Evolutionary conservation across 2,329 filamentous ascomycete species (phyloP).

Genomic region (Colletotrichum ledebouriae): DNA sequence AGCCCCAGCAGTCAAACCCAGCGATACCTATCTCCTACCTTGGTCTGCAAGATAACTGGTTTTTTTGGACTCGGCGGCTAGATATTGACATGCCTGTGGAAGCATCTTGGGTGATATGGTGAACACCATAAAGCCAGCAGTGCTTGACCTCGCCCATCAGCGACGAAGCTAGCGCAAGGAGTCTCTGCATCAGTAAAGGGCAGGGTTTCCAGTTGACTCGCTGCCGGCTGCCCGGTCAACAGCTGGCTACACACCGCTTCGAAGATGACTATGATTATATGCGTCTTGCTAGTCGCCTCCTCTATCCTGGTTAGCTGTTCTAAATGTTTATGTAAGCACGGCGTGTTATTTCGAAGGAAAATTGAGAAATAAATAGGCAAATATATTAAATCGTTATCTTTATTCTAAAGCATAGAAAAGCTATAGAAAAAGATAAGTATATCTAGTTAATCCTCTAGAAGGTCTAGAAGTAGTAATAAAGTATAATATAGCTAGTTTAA

Average conservation of each 20-base stretch:
- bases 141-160: conserved; percentile 5
- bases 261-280: conserved; percentile 1
- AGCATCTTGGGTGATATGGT: conserved; percentile 1
- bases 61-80: conserved; percentile 1
- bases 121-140: not conserved
- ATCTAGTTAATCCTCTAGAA: too few relatives aligned
- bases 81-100: conserved; percentile 3
- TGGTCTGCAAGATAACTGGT: not conserved
- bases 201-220: conserved; percentile 2
- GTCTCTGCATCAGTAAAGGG: not conserved
- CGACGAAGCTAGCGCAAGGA: conserved; percentile 1
- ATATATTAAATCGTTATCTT: too few relatives aligned
- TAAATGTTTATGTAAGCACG: not conserved
- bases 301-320: not conserved
- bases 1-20: not conserved
- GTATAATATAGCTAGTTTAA: not conserved
- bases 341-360: not conserved
- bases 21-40: not conserved
- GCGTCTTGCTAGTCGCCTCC: not conserved
- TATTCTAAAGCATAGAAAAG: too few relatives aligned
- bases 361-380: too few relatives aligned
- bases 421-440: too few relatives aligned
- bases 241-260: not conserved
- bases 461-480: too few relatives aligned
- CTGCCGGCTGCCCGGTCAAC: conserved; percentile 2